Percentiles rank a stretch among this genome's conserved stretches.
These are phyloP conservation scores for Aphanoascus verrucosus DNA, from an alignment of 2,329 filamentous ascomycete species.

Conservation along the genomic window DNA sequence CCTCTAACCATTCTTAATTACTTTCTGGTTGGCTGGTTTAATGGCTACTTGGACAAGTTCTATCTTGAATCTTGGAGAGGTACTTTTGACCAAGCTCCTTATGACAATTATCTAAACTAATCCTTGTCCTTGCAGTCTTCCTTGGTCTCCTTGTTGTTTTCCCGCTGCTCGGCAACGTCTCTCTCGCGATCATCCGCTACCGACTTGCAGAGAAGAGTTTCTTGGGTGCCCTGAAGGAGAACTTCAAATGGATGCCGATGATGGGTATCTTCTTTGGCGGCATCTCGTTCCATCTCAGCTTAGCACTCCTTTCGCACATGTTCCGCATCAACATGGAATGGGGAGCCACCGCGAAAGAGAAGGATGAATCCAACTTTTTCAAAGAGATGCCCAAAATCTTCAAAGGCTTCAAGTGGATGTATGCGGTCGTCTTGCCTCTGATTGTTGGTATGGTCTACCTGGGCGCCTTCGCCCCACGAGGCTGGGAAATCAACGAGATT, in stretches of 20 bases:
- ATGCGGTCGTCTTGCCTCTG: constrained; percentile 19
- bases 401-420: constrained; percentile 69
- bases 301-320: constrained; percentile 71
- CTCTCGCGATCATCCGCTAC: constrained; percentile 54
- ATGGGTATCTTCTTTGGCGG: constrained; percentile 71
- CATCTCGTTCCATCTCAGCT: constrained; percentile 58
- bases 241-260: constrained; percentile 53
- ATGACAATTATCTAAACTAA: neutral
- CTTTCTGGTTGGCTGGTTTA: constrained; percentile 60
- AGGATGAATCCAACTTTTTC: constrained; percentile 67
- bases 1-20: constrained; percentile 60
- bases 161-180: constrained; percentile 49
- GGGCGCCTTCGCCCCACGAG: constrained; percentile 22
- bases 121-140: constrained; percentile 13
- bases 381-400: constrained; percentile 70
- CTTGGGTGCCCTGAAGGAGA: constrained; percentile 42
- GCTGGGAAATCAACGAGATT: constrained; percentile 33
- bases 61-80: constrained; percentile 55
- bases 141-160: constrained; percentile 51
- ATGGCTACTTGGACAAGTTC: constrained; percentile 54
- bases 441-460: constrained; percentile 23
- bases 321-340: constrained; percentile 78
- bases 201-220: constrained; percentile 47
- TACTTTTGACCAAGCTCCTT: constrained; percentile 38
- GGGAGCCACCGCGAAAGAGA: constrained; percentile 73